Evolutionary conservation across 441 rosid species (phyloP).

Genomic region (Pelargonium fulgidum): DNA sequence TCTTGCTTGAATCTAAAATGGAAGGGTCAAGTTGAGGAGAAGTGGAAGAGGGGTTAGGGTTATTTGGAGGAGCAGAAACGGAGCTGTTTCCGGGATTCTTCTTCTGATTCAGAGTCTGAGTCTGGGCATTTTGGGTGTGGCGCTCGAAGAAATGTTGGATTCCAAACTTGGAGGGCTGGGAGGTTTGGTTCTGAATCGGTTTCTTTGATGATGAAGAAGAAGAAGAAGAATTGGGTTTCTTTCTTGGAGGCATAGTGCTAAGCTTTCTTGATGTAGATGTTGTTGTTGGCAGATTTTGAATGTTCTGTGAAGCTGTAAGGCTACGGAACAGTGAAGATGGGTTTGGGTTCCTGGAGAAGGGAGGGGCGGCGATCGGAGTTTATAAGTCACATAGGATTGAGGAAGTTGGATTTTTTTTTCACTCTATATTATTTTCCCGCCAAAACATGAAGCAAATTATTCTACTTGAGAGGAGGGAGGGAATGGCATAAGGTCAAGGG

Average conservation of each 20-base stretch:
- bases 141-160: conserved; percentile 89
- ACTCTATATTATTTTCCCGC: conserved; percentile 17
- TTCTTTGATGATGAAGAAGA: conserved; percentile 28
- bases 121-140: conserved; percentile 48
- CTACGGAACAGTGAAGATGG: too few relatives aligned
- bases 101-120: conserved; percentile 1
- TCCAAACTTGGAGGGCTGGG: conserved; percentile 60
- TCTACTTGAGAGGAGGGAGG: too few relatives aligned
- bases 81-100: neutral
- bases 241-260: conserved; percentile 62
- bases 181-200: conserved; percentile 28
- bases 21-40: neutral
- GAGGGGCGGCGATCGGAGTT: too few relatives aligned
- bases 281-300: too few relatives aligned
- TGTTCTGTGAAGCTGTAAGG: too few relatives aligned
- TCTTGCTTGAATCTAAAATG: neutral
- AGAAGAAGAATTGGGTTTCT: conserved; percentile 49
- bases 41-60: conserved; percentile 1
- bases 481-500: too few relatives aligned
- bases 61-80: neutral
- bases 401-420: neutral
- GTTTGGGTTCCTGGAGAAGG: too few relatives aligned
- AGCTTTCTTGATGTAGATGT: neutral
- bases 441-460: conserved; percentile 1
- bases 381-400: too few relatives aligned